phyloP scores from a whole-genome alignment of 768 basidiomycete species.

The Suillus occidentalis region DNA sequence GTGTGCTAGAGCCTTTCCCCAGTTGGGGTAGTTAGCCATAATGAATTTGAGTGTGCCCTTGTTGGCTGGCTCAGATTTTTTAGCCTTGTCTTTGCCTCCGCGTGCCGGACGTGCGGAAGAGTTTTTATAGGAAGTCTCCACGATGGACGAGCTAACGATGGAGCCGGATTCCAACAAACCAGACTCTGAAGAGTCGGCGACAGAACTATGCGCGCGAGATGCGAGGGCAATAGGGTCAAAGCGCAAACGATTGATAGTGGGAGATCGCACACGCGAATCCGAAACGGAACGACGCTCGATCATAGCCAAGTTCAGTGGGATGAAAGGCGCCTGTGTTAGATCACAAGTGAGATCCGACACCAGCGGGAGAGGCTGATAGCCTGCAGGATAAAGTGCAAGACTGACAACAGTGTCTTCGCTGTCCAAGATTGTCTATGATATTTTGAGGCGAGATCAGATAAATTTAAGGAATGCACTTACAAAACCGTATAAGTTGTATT shows the following conservation, averaged over 20 bases:
- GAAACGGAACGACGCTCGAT: too few species aligned
- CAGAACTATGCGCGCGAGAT: background rate
- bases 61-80: background rate
- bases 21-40: background rate
- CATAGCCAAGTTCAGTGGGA: too few species aligned
- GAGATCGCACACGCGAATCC: background rate
- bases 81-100: background rate
- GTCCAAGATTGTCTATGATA: background rate
- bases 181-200: background rate
- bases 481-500: background rate
- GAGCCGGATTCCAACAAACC: background rate
- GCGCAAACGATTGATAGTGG: background rate
- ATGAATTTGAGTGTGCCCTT: background rate
- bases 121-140: background rate
- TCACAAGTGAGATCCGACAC: background rate
- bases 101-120: background rate
- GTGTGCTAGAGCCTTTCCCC: background rate
- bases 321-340: background rate
- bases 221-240: background rate
- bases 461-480: background rate
- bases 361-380: background rate
- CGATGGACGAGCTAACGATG: background rate
- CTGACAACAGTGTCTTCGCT: background rate
- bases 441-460: background rate
- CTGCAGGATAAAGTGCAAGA: background rate